Conservation (phyloP, 495 filamentous ascomycete species). For the Daldinia loculata region DNA sequence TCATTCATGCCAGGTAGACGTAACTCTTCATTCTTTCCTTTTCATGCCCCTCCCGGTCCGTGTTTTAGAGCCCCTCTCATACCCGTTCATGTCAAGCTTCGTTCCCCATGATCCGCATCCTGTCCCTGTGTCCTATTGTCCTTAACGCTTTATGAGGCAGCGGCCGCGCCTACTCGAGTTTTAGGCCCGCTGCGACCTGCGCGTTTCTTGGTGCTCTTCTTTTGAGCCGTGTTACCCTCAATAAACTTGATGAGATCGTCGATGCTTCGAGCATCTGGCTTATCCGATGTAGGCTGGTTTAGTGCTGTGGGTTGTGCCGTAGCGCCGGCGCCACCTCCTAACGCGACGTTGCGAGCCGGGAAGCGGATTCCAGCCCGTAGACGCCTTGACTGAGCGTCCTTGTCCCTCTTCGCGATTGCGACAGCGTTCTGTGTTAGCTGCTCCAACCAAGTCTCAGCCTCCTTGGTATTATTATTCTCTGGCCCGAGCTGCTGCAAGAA, state of each 20-base stretch:
- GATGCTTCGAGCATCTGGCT: slow-evolving; percentile 76
- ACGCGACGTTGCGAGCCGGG: slow-evolving; percentile 59
- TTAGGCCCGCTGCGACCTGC: slow-evolving; percentile 74
- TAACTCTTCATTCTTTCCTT: slow-evolving; percentile 12
- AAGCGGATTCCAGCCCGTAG: slow-evolving; percentile 62
- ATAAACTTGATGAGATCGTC: slow-evolving; percentile 90
- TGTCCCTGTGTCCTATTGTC: background rate
- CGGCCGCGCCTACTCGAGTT: slow-evolving; percentile 60
- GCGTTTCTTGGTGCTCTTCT: slow-evolving; percentile 75
- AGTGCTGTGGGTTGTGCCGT: slow-evolving; percentile 36
- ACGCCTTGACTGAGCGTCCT: slow-evolving; percentile 78
- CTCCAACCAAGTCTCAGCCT: slow-evolving; percentile 93
- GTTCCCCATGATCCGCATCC: slow-evolving; percentile 19
- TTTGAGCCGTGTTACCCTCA: slow-evolving; percentile 72
- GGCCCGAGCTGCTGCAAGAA: slow-evolving; percentile 85
- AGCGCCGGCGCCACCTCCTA: slow-evolving; percentile 46
- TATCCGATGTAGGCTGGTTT: slow-evolving; percentile 34
- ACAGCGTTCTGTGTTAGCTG: slow-evolving; percentile 96
- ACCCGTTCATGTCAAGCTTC: slow-evolving; percentile 5
- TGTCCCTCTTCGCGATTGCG: slow-evolving; percentile 87
- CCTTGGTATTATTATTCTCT: slow-evolving; percentile 93
- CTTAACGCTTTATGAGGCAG: slow-evolving; percentile 1
- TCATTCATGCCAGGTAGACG: slow-evolving; percentile 3
- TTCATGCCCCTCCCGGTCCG: slow-evolving; percentile 5
- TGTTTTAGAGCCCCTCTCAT: slow-evolving; percentile 2